Evolutionary conservation across 305 asterid genomes (phyloP).

Genomic region (Fraxinus paxiana): DNA sequence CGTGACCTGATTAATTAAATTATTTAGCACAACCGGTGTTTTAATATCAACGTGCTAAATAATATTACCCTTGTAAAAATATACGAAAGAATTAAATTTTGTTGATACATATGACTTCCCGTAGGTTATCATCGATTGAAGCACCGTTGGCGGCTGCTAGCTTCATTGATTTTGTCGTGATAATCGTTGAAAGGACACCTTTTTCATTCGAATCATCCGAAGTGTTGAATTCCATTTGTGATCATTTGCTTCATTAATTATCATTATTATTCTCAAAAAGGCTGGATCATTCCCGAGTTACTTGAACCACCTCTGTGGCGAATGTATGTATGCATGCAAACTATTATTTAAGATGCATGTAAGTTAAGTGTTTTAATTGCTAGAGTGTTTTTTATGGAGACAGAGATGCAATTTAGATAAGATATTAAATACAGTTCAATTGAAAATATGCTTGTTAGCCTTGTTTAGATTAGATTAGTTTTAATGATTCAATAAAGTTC

Average conservation of each 20-base stretch:
- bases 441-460: neutral
- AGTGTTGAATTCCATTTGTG: neutral
- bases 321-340: neutral
- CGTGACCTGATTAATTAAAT: too few species aligned
- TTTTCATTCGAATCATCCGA: neutral
- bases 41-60: too few species aligned
- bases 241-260: neutral
- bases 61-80: neutral
- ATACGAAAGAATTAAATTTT: too few species aligned
- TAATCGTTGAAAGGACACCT: neutral
- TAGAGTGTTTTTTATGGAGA: neutral
- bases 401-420: neutral
- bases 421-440: neutral
- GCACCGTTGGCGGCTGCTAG: neutral
- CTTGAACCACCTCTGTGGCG: neutral
- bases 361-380: neutral
- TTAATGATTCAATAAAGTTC: neutral
- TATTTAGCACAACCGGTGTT: neutral
- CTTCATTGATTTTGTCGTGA: neutral
- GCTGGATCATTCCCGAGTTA: neutral
- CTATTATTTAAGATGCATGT: neutral
- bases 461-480: neutral
- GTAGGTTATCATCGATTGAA: neutral
- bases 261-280: neutral
- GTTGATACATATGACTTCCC: neutral